Conservation (phyloP, 805 yeast species). For the Priceomyces melissophilus region DNA sequence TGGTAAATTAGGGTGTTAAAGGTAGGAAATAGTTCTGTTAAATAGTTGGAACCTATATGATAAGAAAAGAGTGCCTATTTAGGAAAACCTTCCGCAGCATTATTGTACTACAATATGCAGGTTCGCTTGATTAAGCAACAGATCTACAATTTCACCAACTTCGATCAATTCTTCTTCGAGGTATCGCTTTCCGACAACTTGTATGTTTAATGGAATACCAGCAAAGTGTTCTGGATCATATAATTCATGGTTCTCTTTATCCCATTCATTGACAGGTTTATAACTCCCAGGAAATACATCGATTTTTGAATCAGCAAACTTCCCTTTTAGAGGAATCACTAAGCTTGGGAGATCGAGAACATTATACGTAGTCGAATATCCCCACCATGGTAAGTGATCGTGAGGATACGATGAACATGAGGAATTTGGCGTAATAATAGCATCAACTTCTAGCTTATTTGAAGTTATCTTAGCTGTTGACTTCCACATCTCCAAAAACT, state of each 20-base stretch:
- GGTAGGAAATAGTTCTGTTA: no score
- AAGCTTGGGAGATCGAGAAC: constrained; percentile 1
- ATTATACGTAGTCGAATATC: constrained; percentile 1
- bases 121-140: neutral
- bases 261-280: constrained; percentile 1
- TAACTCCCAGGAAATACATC: neutral
- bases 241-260: neutral
- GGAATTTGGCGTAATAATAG: constrained; percentile 40
- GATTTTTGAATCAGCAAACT: neutral
- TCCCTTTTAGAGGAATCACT: neutral
- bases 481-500: constrained; percentile 31
- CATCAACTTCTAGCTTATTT: constrained; percentile 49
- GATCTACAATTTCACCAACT: constrained; percentile 2
- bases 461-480: constrained; percentile 8
- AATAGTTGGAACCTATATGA: no score
- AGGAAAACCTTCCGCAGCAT: no score
- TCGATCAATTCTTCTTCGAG: constrained; percentile 1
- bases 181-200: constrained; percentile 1
- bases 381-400: constrained; percentile 4
- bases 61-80: no score
- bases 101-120: neutral
- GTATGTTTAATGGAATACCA: constrained; percentile 2
- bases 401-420: constrained; percentile 1
- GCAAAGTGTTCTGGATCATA: constrained; percentile 1
- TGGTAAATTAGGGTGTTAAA: no score